Evolutionary conservation across 768 basidiomycete genomes (phyloP), one percentile per base, ranked within the genome.

Genomic region (Russula virescens): DNA sequence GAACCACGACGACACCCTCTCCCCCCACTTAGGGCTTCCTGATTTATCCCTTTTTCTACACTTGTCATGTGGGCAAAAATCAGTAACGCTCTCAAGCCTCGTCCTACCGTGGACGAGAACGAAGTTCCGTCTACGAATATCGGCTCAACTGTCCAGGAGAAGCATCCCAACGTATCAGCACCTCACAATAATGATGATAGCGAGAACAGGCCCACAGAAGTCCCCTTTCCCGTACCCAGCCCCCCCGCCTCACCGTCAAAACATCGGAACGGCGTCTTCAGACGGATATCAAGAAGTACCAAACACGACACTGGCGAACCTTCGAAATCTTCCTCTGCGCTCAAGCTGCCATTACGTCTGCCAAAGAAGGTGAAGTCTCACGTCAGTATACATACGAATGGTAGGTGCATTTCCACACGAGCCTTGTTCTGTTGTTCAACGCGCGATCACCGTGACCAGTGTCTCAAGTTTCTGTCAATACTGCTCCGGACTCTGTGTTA

Each of bases 401-500:
- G 62, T 61, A 57, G 48, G 67, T 19, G 21, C 26, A 31, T 25
- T 49, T 25, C 54, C 35, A 5, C 28, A 11, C 31, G 38, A n/a
- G 31, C 26, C 35, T 46, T 19, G 43, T 18, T 28, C 40, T 18
- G 43, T 2, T 26, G 66, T n/a, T 55, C 42, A 58, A 49, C 7
- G 23, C 54, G 34, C 54, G 1, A 34, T 25, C 21, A 21, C 31
- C 4, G 23, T 10, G 46, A 14, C 23, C 21, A 68, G 57, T 13
- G 3, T 67, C 61, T 63, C 58, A 66, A 64, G 35, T 48, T 34
- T 61, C 59, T 34, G 57, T 71, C 48, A 69, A 71, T 28, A 68
- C 70, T 6, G 70, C 69, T 25, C 69, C 68, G 69, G 73, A 73
- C 38, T 71, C 73, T 45, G 38, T 62, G 46, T 43, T 53, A 21